Evolutionary conservation across 2,329 filamentous ascomycete species (phyloP), one percentile per base, ranked within the genome.

Genomic region (Chalara sp.): DNA sequence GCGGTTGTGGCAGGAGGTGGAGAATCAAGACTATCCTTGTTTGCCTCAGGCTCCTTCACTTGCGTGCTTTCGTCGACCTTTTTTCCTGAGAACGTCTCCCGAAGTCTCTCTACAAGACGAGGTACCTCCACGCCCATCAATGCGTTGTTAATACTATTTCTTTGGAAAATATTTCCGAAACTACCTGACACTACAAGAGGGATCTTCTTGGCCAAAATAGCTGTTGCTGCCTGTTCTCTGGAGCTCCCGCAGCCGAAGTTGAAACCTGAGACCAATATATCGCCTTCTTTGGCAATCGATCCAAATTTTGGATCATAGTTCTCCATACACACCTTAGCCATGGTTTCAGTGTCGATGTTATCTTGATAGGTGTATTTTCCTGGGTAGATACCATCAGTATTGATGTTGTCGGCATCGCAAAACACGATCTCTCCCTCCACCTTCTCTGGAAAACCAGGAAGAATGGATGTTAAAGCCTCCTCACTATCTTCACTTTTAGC

Each of bases 281-380:
- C 91, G 46, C 81, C 83, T 0, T 79, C 65, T 56, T 78, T 78
- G 44, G 86, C 84, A 35, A 84, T 73, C 1, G 70, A 67, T 7
- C 75, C 68, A 65, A 96, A 96, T 0, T 73, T 66, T 0, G 78
- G 70, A 65, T 97, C 92, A 70, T 96, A 97, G 75, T 97, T 97
- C 66, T 86, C 79, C 90, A 97, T 96, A 68, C 87, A 91, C 0
- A 91, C 90, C 58, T 87, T 74, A 0, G 89, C 89, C 92, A 97
- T 96, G 51, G 81, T 81, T 54, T 89, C 85, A 0, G 70, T 73
- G 0, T 86, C 72, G 1, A 97, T 76, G 61, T 87, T 79, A 64
- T 97, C 91, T 65, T 95, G 89, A 69, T 97, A 97, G 0, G 91
- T 96, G 67, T 89, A 90, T 65, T 91, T 90, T 5, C 88, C 89